These are phyloP conservation scores for Solanum chiquidenum DNA, from an alignment of 257 asterid species.

Conservation along the genomic window DNA sequence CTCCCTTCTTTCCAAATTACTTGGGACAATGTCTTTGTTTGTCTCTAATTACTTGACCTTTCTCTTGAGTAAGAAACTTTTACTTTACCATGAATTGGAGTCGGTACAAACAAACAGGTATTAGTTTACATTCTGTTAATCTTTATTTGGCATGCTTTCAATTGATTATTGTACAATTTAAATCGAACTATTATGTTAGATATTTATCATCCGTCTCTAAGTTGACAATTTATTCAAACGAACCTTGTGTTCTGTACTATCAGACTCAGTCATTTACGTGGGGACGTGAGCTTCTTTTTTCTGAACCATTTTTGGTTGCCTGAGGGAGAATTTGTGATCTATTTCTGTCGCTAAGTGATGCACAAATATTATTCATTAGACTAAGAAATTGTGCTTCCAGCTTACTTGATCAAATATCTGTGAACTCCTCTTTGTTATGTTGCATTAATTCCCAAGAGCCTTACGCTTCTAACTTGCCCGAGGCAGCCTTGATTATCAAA, in stretches of 20 bases:
- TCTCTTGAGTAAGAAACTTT: not conserved
- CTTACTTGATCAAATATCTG: not conserved
- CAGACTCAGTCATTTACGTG: not conserved
- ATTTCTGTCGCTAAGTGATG: not conserved
- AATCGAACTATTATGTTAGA: not conserved
- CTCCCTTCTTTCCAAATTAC: not conserved
- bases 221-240: not conserved
- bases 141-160: not conserved
- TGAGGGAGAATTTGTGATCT: not conserved
- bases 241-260: not conserved
- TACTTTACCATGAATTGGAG: not conserved
- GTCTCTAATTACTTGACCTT: not conserved
- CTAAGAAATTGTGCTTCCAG: not conserved
- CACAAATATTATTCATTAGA: not conserved
- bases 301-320: not conserved
- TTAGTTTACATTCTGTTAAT: not conserved
- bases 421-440: not conserved
- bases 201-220: not conserved
- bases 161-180: not conserved
- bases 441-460: not conserved
- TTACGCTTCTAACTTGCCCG: not conserved
- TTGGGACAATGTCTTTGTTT: not conserved
- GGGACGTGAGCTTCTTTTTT: not conserved
- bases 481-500: not conserved
- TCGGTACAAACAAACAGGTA: not conserved